Evolutionary conservation across 768 basidiomycete genomes (phyloP).

Genomic region (Macrolepiota albuminosa): DNA sequence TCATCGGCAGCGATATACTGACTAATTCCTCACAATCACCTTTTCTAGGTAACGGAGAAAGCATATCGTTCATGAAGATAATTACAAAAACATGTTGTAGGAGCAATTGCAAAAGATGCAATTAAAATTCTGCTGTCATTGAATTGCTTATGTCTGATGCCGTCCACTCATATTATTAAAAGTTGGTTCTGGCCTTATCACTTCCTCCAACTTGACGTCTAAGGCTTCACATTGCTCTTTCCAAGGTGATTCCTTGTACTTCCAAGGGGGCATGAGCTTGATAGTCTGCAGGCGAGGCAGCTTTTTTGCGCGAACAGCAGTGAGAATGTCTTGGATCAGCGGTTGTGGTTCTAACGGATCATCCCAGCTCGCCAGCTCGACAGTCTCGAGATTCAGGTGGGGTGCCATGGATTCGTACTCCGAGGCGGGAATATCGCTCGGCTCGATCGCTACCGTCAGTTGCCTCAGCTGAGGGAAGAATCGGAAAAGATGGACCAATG

Average conservation of each 20-base stretch:
- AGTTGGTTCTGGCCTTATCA: not conserved
- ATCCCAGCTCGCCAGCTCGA: not conserved
- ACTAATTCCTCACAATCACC: too few relatives aligned
- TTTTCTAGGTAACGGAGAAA: too few relatives aligned
- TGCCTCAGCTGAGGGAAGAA: too few relatives aligned
- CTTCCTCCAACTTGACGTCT: not conserved
- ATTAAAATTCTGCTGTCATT: too few relatives aligned
- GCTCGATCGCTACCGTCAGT: not conserved
- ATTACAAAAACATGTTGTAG: too few relatives aligned
- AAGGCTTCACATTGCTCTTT: not conserved
- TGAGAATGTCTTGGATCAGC: not conserved
- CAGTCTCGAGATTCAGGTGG: not conserved
- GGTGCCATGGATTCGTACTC: not conserved
- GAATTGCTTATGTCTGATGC: not conserved
- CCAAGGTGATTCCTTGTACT: not conserved
- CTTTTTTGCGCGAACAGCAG: not conserved
- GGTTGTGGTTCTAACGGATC: not conserved
- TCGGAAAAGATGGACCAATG: too few relatives aligned
- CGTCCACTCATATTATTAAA: not conserved
- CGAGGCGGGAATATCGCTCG: not conserved
- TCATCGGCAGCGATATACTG: constrained; percentile 16
- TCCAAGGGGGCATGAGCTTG: not conserved
- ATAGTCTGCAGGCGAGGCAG: not conserved
- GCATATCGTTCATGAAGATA: too few relatives aligned
- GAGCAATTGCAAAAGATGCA: too few relatives aligned